phyloP scores from a whole-genome alignment of 257 asterid genomes.

The Misopates orontium region DNA sequence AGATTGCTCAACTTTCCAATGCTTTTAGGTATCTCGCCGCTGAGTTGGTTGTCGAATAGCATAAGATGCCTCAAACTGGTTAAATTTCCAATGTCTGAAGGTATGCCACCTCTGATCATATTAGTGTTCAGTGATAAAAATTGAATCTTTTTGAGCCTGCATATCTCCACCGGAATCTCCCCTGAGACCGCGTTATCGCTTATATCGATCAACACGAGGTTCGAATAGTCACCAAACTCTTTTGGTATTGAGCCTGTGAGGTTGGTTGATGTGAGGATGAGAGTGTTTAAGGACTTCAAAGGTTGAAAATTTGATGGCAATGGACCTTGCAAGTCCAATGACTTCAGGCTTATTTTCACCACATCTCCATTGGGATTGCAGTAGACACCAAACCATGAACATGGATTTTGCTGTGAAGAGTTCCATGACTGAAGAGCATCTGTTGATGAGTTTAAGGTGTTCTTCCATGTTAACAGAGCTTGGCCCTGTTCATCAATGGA shows the following conservation, averaged over 20 bases:
- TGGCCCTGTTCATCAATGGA: conserved; percentile 67
- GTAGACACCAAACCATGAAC: conserved; percentile 73
- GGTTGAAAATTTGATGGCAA: conserved; percentile 73
- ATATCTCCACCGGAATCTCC: conserved; percentile 67
- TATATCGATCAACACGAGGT: conserved; percentile 52
- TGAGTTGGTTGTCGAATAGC: conserved; percentile 77
- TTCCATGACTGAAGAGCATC: conserved; percentile 60
- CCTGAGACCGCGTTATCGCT: conserved; percentile 77
- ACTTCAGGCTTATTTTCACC: conserved; percentile 49
- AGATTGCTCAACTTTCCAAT: conserved; percentile 64
- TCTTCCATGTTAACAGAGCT: conserved; percentile 76
- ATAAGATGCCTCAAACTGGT: conserved; percentile 48
- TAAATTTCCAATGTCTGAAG: conserved; percentile 61
- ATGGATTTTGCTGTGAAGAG: conserved; percentile 51
- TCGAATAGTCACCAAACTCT: conserved; percentile 64
- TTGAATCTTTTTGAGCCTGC: conserved; percentile 56
- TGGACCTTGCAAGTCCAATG: conserved; percentile 75
- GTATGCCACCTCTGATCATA: conserved; percentile 59
- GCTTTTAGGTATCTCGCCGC: conserved; percentile 71
- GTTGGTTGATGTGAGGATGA: conserved; percentile 70
- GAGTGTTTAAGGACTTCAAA: conserved; percentile 52
- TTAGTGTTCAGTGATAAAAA: conserved; percentile 57
- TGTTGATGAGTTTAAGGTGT: conserved; percentile 43
- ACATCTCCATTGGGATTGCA: conserved; percentile 67
- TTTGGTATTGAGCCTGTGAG: conserved; percentile 77